Evolutionary conservation across 176 grass and related monocot genomes (phyloP).

Genomic region (sorghum (Sorghum bicolor)): DNA sequence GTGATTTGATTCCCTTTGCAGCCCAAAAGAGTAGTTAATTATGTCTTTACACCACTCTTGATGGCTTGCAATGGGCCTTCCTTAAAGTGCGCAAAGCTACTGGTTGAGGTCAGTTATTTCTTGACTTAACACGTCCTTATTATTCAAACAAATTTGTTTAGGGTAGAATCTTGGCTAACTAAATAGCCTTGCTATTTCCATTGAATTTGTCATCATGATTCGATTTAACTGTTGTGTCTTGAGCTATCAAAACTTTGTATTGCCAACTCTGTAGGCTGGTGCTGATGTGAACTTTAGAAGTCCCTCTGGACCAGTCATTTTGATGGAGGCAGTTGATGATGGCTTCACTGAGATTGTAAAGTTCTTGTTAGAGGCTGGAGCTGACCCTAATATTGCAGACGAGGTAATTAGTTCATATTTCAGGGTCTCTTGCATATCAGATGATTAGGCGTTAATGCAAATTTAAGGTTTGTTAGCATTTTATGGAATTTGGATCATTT

Average conservation of each 20-base stretch:
- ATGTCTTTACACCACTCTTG: slow-evolving; percentile 26
- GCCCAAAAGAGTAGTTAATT: not conserved
- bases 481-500: not conserved
- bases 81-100: not conserved
- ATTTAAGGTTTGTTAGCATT: not conserved
- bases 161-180: not conserved
- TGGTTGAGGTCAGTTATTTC: not conserved
- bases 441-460: not conserved
- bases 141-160: not conserved
- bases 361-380: slow-evolving; percentile 42
- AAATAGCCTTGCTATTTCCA: not conserved
- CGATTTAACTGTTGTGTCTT: not conserved
- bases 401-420: slow-evolving; percentile 4
- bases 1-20: not conserved
- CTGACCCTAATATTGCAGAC: slow-evolving; percentile 41
- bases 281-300: slow-evolving; percentile 40
- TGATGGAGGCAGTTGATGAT: slow-evolving; percentile 22
- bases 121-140: not conserved
- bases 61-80: not conserved
- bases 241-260: not conserved
- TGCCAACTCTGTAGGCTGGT: slow-evolving; percentile 36
- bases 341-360: slow-evolving; percentile 41
- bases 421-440: not conserved
- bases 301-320: slow-evolving; percentile 6
- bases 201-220: not conserved